phyloP scores from a whole-genome alignment of 2,329 filamentous ascomycete species.

The Claviceps maximensis region DNA sequence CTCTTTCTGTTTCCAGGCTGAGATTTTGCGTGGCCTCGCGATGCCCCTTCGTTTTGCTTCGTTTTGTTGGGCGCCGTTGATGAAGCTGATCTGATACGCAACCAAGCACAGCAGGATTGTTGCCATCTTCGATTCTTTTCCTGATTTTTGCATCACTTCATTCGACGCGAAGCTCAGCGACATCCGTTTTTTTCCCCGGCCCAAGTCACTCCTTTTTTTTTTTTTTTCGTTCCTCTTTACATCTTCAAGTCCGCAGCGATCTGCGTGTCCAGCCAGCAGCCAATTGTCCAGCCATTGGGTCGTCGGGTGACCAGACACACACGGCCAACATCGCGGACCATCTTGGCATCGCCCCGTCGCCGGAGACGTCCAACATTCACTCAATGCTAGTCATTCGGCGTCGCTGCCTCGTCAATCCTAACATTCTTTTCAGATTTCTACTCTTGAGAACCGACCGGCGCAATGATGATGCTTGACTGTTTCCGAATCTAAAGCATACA shows the following conservation, averaged over 20 bases:
- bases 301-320: not conserved
- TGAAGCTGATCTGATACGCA: conserved; percentile 1
- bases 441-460: conserved; percentile 1
- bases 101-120: not conserved
- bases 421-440: not conserved
- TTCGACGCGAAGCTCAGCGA: not conserved
- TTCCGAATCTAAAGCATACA: not conserved
- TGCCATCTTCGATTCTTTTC: conserved; percentile 4
- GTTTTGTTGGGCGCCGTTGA: conserved; percentile 8
- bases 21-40: conserved; percentile 6
- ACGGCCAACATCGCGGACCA: not conserved
- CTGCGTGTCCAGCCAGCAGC: not conserved
- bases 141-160: not conserved
- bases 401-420: not conserved
- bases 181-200: not conserved
- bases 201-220: conserved; percentile 4
- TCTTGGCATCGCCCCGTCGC: not conserved
- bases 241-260: not conserved
- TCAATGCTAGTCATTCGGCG: not conserved
- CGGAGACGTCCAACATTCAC: not conserved
- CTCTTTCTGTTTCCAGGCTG: not conserved
- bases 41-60: conserved; percentile 8
- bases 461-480: conserved; percentile 4
- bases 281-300: not conserved
- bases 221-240: not conserved